Conservation (phyloP, 2,329 filamentous ascomycete species). For the Dendrostoma leiphaemia region DNA sequence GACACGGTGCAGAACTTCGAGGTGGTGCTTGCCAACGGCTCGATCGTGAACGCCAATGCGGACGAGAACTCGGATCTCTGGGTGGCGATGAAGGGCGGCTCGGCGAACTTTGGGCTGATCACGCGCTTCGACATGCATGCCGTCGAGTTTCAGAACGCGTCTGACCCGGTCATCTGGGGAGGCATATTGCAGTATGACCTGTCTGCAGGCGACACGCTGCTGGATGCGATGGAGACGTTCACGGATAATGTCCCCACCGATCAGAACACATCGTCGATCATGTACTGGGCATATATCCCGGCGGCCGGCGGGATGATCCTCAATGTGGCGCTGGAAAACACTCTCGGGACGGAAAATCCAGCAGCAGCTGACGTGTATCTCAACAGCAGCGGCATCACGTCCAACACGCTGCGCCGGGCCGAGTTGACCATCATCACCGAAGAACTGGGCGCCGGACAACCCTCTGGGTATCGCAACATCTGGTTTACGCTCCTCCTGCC, state of each 20-base stretch:
- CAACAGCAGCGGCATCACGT: constrained; percentile 27
- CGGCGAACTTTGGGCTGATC: constrained; percentile 39
- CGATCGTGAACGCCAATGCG: constrained; percentile 39
- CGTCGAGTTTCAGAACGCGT: constrained; percentile 11
- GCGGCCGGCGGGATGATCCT: constrained; percentile 29
- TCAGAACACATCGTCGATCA: constrained; percentile 13
- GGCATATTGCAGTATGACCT: constrained; percentile 5
- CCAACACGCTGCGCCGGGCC: constrained; percentile 21
- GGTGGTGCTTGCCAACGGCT: constrained; percentile 45
- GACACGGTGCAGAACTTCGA: constrained; percentile 44
- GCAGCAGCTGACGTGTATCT: constrained; percentile 35
- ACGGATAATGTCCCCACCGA: constrained; percentile 16
- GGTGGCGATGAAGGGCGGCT: constrained; percentile 42
- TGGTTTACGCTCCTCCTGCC: constrained; percentile 2
- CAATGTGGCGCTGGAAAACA: constrained; percentile 32
- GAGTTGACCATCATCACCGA: constrained; percentile 27
- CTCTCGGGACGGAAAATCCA: constrained; percentile 26
- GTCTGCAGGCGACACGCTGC: not conserved
- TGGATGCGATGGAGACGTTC: constrained; percentile 14
- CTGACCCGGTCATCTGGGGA: constrained; percentile 9
- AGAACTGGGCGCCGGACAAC: constrained; percentile 30
- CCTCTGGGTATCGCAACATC: constrained; percentile 20
- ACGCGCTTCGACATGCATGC: constrained; percentile 28
- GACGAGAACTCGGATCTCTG: constrained; percentile 38
- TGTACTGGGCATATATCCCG: constrained; percentile 33